These are phyloP conservation scores for Colletotrichum cuscutae DNA, from an alignment of 2,329 filamentous ascomycete genomes.

Conservation along the genomic window DNA sequence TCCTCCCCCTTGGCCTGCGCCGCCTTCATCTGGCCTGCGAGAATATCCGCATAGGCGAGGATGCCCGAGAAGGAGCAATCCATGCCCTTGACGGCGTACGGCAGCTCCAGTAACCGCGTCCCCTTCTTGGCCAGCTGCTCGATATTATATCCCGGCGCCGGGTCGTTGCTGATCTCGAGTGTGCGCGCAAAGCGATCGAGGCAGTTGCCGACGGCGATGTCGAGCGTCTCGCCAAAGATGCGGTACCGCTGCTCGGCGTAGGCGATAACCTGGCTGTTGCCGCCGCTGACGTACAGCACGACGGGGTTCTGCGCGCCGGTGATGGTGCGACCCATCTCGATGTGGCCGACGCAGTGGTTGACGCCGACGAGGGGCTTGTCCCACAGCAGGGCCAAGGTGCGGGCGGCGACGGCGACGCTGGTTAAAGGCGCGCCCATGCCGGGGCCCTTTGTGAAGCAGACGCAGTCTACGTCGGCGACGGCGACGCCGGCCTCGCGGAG, in stretches of 20 bases:
- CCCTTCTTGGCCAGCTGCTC: constrained; percentile 88
- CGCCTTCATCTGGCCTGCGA: constrained; percentile 74
- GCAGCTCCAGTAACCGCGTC: constrained; percentile 82
- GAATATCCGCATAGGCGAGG: constrained; percentile 81
- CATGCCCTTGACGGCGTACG: constrained; percentile 98
- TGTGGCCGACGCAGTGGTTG: constrained; percentile 98
- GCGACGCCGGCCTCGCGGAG: constrained; percentile 74
- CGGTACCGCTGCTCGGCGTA: constrained; percentile 95
- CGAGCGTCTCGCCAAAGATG: constrained; percentile 97
- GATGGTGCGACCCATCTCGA: constrained; percentile 96
- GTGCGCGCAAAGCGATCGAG: constrained; percentile 95
- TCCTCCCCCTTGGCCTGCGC: constrained; percentile 61
- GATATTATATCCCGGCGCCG: constrained; percentile 97
- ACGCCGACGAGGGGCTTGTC: constrained; percentile 89
- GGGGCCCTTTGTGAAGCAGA: constrained; percentile 95
- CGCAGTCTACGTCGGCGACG: constrained; percentile 80
- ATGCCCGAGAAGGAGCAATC: constrained; percentile 97
- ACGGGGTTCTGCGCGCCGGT: constrained; percentile 92
- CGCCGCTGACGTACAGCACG: constrained; percentile 93
- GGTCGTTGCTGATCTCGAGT: constrained; percentile 91
- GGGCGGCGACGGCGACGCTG: constrained; percentile 85
- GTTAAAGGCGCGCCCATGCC: constrained; percentile 96
- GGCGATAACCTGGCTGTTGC: constrained; percentile 97
- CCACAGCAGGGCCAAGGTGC: constrained; percentile 87
- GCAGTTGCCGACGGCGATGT: constrained; percentile 98